phyloP scores from a whole-genome alignment of 2,329 filamentous ascomycete genomes.

The Penicillium nordicum region DNA sequence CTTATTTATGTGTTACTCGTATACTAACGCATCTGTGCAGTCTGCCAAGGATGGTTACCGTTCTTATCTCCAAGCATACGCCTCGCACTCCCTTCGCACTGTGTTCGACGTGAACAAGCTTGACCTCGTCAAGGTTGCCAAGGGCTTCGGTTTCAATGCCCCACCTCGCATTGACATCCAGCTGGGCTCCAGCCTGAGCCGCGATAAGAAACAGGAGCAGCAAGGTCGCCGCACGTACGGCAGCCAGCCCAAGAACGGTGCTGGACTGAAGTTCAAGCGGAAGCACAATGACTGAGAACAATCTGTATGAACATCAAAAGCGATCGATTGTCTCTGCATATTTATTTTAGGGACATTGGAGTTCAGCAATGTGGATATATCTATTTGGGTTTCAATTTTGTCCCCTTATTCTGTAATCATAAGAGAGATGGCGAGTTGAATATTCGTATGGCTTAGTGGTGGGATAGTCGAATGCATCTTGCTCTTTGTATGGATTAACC shows the following conservation, averaged over 20 bases:
- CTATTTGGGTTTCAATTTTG: constrained; percentile 20
- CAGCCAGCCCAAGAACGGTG: constrained; percentile 63
- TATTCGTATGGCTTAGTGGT: background rate
- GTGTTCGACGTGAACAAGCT: constrained; percentile 81
- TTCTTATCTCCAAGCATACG: constrained; percentile 92
- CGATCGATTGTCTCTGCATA: constrained; percentile 23
- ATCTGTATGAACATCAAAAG: constrained; percentile 23
- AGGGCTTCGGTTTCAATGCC: constrained; percentile 74
- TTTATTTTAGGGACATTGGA: constrained; percentile 21
- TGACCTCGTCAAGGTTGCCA: constrained; percentile 78
- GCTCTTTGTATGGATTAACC: background rate
- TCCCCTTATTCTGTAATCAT: background rate
- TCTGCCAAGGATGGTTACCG: constrained; percentile 72
- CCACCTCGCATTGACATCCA: constrained; percentile 77
- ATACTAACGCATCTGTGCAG: constrained; percentile 30
- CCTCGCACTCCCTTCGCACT: constrained; percentile 76
- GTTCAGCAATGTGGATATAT: constrained; percentile 29
- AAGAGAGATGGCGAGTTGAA: background rate
- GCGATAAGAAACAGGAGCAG: constrained; percentile 62
- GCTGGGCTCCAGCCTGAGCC: constrained; percentile 70
- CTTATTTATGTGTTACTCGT: background rate
- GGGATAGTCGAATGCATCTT: background rate
- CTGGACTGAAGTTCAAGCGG: constrained; percentile 56
- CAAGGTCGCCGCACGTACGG: constrained; percentile 69
- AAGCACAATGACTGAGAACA: constrained; percentile 38